Conservation (phyloP, 148 eudicot species). For the Chenopodium berlandieri region DNA sequence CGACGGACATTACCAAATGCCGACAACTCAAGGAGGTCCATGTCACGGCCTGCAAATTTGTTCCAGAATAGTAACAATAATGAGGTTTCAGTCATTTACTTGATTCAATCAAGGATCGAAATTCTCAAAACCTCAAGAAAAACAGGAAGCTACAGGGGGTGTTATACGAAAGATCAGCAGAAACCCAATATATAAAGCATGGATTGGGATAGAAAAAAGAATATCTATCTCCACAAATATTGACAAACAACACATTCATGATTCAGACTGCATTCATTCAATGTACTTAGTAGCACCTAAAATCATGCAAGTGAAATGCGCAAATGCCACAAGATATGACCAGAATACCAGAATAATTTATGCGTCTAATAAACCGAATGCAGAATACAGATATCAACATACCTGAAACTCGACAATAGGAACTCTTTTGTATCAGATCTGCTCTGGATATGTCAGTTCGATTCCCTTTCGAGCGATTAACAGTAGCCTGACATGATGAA, state of each 20-base stretch:
- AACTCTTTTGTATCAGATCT: slow-evolving; percentile 79
- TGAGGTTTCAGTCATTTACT: background rate
- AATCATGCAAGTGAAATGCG: background rate
- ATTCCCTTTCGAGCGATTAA: slow-evolving; percentile 88
- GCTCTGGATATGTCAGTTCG: slow-evolving; percentile 80
- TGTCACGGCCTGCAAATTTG: slow-evolving; percentile 66
- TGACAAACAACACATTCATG: background rate
- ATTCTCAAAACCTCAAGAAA: background rate
- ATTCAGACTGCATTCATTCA: background rate
- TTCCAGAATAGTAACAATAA: background rate
- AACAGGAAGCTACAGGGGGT: background rate
- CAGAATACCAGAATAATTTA: background rate
- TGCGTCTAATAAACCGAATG: background rate
- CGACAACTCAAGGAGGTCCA: slow-evolving; percentile 82
- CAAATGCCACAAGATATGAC: background rate
- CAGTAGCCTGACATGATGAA: slow-evolving; percentile 57
- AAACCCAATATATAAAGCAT: background rate
- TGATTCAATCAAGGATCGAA: background rate
- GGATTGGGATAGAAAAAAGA: background rate
- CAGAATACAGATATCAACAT: background rate
- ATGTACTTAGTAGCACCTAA: background rate
- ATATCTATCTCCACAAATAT: background rate
- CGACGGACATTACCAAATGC: slow-evolving; percentile 87
- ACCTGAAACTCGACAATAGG: slow-evolving; percentile 97
- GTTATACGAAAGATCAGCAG: background rate